Evolutionary conservation across 2,329 filamentous ascomycete genomes (phyloP), one percentile per base, ranked within the genome.

Genomic region (Xylogone sp.): DNA sequence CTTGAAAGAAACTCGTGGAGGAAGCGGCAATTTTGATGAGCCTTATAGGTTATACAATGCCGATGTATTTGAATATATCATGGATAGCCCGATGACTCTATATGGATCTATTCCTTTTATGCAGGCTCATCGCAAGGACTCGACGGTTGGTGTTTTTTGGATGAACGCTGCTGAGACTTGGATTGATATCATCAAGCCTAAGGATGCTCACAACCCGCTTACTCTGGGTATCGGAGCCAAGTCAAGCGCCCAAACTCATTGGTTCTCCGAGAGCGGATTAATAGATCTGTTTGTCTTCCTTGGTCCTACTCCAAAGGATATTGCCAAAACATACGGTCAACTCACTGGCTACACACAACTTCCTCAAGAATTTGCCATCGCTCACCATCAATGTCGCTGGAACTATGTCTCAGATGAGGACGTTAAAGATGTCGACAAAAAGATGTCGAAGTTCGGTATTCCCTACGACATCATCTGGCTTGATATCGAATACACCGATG

Each of bases 401-500:
- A 99, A 99, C 73, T 99, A 99, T 67, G 86, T 97, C 51, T 95
- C 90, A 1, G 93, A 97, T 62, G 91, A 97, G 58, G 94, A 99
- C 70, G 92, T 99, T 53, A 95, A 89, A 69, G 92, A 97, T 64
- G 93, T 99, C 42, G 92, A 97, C 68, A 85, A 88, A 58, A 96
- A 95, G 68, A 96, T 99, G 75, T 92, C 97, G 74, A 95, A 94
- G 73, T 83, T 86, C 71, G 86, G 90, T 66, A 97, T 99, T 50
- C 94, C 94, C 0, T 99, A 97, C 73, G 94, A 99, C 70, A 89
- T 97, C 57, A 99, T 99, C 63, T 99, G 94, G 94, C 84, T 99
- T 18, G 94, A 99, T 63, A 90, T 99, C 59, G 94, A 99, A 72
- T 99, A 97, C 70, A 95, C 92, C 0, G 89, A 99, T 54, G 91